phyloP scores from a whole-genome alignment of 441 rosid species.

The Pelargonium myrrhifolium region DNA sequence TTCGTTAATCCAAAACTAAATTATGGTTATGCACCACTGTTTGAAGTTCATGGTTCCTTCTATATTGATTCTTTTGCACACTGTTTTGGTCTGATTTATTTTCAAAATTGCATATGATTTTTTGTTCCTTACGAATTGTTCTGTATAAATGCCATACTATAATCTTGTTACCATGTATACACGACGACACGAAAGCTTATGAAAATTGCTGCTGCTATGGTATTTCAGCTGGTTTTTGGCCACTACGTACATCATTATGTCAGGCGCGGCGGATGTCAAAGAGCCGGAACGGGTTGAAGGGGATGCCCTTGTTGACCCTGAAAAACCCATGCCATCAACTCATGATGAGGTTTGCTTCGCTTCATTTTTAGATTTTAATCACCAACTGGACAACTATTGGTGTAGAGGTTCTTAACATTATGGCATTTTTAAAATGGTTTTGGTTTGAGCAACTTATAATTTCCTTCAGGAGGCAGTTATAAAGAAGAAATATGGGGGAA shows the following conservation, averaged over 20 bases:
- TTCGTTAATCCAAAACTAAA: too few relatives aligned
- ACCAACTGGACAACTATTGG: neutral
- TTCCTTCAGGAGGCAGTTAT: conserved; percentile 51
- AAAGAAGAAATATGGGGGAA: conserved; percentile 92
- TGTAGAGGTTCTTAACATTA: neutral
- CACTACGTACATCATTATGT: conserved; percentile 26
- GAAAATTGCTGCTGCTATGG: neutral
- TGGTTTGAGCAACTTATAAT: conserved; percentile 4
- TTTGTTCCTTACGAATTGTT: neutral
- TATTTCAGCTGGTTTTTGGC: neutral
- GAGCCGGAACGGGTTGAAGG: conserved; percentile 40
- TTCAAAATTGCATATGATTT: too few relatives aligned
- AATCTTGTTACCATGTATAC: neutral
- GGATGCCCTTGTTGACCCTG: conserved; percentile 31
- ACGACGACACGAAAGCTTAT: neutral
- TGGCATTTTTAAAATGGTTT: conserved; percentile 3
- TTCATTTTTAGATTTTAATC: conserved; percentile 5
- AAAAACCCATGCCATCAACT: conserved; percentile 44
- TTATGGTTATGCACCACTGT: too few relatives aligned
- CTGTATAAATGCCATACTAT: neutral
- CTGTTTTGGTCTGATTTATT: too few relatives aligned
- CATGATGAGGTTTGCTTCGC: conserved; percentile 65
- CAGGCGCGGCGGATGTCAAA: conserved; percentile 52
- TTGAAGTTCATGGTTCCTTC: too few relatives aligned
- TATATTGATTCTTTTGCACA: too few relatives aligned